Evolutionary conservation across 2,329 filamentous ascomycete species (phyloP), one percentile per base, ranked within the genome.

Genomic region (Cercospora berteroae): DNA sequence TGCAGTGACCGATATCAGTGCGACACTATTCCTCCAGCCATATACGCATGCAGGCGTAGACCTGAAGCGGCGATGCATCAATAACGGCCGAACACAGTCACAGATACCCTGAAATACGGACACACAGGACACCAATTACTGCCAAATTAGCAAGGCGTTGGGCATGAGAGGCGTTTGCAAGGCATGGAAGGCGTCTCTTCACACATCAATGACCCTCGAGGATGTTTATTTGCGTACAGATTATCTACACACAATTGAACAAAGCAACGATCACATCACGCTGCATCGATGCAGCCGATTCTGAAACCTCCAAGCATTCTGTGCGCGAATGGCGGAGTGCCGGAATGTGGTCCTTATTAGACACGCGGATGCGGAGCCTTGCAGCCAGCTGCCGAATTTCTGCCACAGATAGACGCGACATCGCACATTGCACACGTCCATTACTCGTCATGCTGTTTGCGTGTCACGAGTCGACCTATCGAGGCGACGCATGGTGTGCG

Each of bases 131-230:
- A 56, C 36, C 31, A 63, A 23, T 36, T 58, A 25, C n/a, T 39
- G 23, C 18, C 36, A 18, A 56, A 55, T 63, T 42, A 63, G 60
- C 44, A 56, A 33, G 60, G 60, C 60, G 60, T 56, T 63, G 55
- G 48, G 60, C 31, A 55, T 55, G 27, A 29, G 44, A 18, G 60
- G 44, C 29, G 50, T 63, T 50, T 29, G 23, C n/a, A 27, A 42
- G 59, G 59, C 59, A 44, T 27, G n/a, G 42, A 31, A 42, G 36
- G 42, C 59, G 59, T 50, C 23, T 33, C 20, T 10, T 60, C 36
- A 29, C 13, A 20, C 5, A 18, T 50, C 25, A 33, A 48, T 36
- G 29, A 9, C 23, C 58, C 18, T 50, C 10, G 59, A 50, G 59
- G 59, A 33, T 8, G 6, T 20, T 29, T 23, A 48, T 31, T 61